phyloP scores from a whole-genome alignment of 1,284 basidiomycete species.

The Ceratobasidium sp. region DNA sequence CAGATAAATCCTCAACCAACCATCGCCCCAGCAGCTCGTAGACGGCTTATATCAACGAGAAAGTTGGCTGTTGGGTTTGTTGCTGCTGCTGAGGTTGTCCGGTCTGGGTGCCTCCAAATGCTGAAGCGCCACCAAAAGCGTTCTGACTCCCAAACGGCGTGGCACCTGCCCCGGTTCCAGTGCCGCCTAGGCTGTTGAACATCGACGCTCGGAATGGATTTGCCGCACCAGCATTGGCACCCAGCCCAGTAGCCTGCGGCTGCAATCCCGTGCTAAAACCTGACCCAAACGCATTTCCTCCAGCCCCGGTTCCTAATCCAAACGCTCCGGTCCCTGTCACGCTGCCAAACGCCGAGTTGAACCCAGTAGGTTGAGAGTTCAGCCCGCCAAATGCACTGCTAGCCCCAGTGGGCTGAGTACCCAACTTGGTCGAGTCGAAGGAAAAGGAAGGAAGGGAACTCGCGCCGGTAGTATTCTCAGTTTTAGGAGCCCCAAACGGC shows the following conservation, averaged over 20 bases:
- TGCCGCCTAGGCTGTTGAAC: constrained; percentile 46
- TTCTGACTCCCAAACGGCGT: constrained; percentile 11
- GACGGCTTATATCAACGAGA: constrained; percentile 20
- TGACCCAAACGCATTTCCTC: constrained; percentile 47
- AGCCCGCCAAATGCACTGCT: constrained; percentile 41
- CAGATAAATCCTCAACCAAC: not conserved
- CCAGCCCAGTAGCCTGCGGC: constrained; percentile 70
- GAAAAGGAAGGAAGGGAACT: constrained; percentile 6
- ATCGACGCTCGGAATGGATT: constrained; percentile 81
- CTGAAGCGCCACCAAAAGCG: constrained; percentile 34
- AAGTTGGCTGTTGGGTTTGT: constrained; percentile 30
- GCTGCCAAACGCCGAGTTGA: constrained; percentile 40
- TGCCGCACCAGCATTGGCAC: constrained; percentile 55
- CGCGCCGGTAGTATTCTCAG: not conserved
- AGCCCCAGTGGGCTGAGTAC: not conserved
- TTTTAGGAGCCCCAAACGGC: constrained; percentile 6
- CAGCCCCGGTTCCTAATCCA: constrained; percentile 41
- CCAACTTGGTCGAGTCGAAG: not conserved
- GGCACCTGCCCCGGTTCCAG: constrained; percentile 9
- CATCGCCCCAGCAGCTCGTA: too few species aligned
- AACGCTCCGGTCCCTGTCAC: constrained; percentile 38
- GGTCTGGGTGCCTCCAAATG: constrained; percentile 32
- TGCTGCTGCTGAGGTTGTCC: constrained; percentile 11
- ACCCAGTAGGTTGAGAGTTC: constrained; percentile 51
- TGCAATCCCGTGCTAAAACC: constrained; percentile 55